Base-by-base conservation (phyloP, 495 filamentous ascomycete genomes). In the Monascus purpureus region DNA sequence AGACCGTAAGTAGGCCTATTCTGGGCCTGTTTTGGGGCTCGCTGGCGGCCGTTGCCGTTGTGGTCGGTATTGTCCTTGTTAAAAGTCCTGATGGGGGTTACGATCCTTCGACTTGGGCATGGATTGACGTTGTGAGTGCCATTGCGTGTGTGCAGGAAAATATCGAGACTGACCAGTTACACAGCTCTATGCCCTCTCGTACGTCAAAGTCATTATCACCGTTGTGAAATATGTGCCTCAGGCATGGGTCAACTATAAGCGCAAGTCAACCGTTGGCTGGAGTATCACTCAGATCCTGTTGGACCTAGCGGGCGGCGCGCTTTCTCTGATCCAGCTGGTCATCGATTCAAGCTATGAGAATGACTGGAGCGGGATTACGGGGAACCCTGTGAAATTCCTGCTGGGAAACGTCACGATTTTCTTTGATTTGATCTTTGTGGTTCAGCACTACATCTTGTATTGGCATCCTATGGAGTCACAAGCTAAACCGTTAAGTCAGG, bases 211-310 rank as follows among this genome's bases (percentile, higher is more conserved):
- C n/a, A 42, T 86, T 14, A 70, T 93, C 27, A 93, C 84, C 1
- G 47, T 93, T 3, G 64, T 93, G 43, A 97, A 97, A 51, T 97
- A 96, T 55, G 69, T 80, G 23, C 92, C 90, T 8, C 90, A 97
- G 57, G 76, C 77, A 8, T 64, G 73, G 39, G 62, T 78, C 38
- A 96, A 96, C 58, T 86, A 80, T 45, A 67, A 72, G 47, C 80
- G 83, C 30, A 65, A 76, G 38, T 87, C 82, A 22, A 97, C 90
- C 1, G 55, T 63, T 17, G 90, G 92, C 22, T 96, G 87, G 87
- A 77, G 70, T 34, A 95, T 96, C 36, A 44, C 56, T 26, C 80
- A 86, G 51, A 86, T 90, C 34, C 61, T 93, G n/a, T 59, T 96
- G 11, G 90, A 96, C 45, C 59, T 93, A 40, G 46, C 61, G 8